Conservation (phyloP, 495 filamentous ascomycete species). For the Penicillium diatomitis region DNA sequence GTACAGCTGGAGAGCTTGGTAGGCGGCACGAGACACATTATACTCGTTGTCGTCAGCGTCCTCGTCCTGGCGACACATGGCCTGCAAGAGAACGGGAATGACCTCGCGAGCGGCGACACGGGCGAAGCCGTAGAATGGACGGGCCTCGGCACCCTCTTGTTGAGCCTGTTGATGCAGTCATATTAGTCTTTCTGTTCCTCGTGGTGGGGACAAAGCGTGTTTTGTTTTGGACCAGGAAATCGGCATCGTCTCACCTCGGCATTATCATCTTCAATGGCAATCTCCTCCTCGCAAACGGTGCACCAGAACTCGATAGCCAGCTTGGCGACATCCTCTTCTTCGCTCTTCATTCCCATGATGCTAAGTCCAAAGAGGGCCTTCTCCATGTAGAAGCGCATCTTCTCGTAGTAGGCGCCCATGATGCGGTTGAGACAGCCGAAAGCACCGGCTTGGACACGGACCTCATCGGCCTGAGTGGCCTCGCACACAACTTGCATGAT, state of each 20-base stretch:
- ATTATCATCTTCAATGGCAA: constrained; percentile 95
- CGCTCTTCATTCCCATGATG: constrained; percentile 97
- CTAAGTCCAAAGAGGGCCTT: constrained; percentile 97
- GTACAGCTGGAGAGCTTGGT: constrained; percentile 93
- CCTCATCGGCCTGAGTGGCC: constrained; percentile 85
- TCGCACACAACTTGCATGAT: constrained; percentile 99
- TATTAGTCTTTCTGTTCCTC: not conserved
- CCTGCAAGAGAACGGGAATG: constrained; percentile 76
- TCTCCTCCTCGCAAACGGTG: constrained; percentile 97
- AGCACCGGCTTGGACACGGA: constrained; percentile 84
- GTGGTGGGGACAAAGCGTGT: not conserved
- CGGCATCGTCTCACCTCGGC: constrained; percentile 50
- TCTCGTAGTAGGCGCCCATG: constrained; percentile 96
- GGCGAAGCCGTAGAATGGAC: constrained; percentile 87
- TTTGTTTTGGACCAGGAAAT: not conserved
- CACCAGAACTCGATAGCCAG: constrained; percentile 99
- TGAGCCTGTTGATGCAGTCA: constrained; percentile 29
- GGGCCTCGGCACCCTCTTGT: constrained; percentile 67
- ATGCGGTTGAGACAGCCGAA: constrained; percentile 97
- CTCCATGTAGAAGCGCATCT: constrained; percentile 99
- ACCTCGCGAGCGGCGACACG: constrained; percentile 85
- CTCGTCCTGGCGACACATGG: constrained; percentile 94
- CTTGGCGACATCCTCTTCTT: constrained; percentile 96
- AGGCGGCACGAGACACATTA: constrained; percentile 88
- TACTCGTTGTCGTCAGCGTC: constrained; percentile 95